These are phyloP conservation scores for Penicillium sp. DNA, from an alignment of 2,329 filamentous ascomycete genomes.

Conservation along the genomic window DNA sequence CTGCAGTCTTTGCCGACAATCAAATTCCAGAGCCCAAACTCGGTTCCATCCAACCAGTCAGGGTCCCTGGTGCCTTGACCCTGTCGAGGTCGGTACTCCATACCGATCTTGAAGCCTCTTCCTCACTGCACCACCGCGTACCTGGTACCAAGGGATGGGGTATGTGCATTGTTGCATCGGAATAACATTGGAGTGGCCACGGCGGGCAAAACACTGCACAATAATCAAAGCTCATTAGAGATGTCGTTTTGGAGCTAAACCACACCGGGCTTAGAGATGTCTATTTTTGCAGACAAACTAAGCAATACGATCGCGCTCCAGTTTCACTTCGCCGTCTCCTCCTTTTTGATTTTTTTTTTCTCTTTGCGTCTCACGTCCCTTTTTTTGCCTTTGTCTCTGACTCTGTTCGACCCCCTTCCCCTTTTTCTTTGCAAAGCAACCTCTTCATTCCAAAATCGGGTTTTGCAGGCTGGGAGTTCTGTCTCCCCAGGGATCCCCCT, in stretches of 20 bases:
- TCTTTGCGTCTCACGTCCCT: constrained; percentile 8
- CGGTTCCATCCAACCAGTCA: neutral
- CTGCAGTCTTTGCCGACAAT: neutral
- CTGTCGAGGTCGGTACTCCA: constrained; percentile 6
- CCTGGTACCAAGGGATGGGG: constrained; percentile 15
- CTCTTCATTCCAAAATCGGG: neutral
- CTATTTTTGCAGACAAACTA: constrained; percentile 22
- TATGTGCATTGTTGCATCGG: constrained; percentile 9
- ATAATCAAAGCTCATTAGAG: neutral
- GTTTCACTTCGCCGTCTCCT: constrained; percentile 11
- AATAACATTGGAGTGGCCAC: neutral
- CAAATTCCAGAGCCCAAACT: neutral
- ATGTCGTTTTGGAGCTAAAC: neutral
- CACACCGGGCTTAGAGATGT: constrained; percentile 15
- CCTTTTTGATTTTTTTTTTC: constrained; percentile 14
- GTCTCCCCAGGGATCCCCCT: neutral
- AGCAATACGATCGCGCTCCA: constrained; percentile 12
- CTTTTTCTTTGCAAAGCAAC: neutral
- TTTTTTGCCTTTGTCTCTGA: neutral
- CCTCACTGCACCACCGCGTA: neutral
- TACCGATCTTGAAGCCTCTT: constrained; percentile 4
- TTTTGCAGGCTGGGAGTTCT: neutral
- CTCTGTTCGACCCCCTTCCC: constrained; percentile 11
- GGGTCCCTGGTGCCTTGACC: neutral
- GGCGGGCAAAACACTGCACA: neutral